Evolutionary conservation across 495 filamentous ascomycete species (phyloP).

Genomic region (Penicillium maclennaniae): DNA sequence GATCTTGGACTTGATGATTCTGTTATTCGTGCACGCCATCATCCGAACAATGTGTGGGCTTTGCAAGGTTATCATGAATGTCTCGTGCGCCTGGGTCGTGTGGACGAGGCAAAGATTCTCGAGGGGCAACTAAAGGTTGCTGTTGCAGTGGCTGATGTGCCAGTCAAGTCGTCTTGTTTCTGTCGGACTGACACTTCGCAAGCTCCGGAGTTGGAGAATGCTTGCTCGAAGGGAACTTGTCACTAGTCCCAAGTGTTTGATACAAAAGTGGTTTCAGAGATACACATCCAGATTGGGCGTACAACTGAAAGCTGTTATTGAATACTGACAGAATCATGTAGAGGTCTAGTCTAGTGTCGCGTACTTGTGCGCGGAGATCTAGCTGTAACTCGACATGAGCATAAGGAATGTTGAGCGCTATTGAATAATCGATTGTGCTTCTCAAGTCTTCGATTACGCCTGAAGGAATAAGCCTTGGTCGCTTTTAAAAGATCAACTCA

Average conservation of each 20-base stretch:
- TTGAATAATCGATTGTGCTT: too few species aligned
- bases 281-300: too few species aligned
- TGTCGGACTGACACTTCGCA: constrained; percentile 43
- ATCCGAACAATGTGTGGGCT: constrained; percentile 66
- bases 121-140: constrained; percentile 49
- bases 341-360: too few species aligned
- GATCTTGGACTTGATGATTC: constrained; percentile 57
- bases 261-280: too few species aligned
- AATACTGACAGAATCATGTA: too few species aligned
- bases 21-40: constrained; percentile 54
- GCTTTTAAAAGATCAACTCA: too few species aligned
- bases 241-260: neutral
- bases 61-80: constrained; percentile 66
- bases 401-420: too few species aligned
- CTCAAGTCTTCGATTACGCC: too few species aligned
- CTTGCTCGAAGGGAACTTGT: constrained; percentile 13
- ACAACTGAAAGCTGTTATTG: too few species aligned
- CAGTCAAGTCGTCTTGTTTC: constrained; percentile 56
- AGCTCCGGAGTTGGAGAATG: constrained; percentile 8
- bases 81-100: constrained; percentile 47
- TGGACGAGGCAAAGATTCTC: constrained; percentile 48
- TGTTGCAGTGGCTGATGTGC: constrained; percentile 53
- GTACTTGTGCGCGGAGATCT: too few species aligned
- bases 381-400: too few species aligned
- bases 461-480: too few species aligned